Conservation (phyloP, 2,329 filamentous ascomycete species). For the Aspergillus sp. region DNA sequence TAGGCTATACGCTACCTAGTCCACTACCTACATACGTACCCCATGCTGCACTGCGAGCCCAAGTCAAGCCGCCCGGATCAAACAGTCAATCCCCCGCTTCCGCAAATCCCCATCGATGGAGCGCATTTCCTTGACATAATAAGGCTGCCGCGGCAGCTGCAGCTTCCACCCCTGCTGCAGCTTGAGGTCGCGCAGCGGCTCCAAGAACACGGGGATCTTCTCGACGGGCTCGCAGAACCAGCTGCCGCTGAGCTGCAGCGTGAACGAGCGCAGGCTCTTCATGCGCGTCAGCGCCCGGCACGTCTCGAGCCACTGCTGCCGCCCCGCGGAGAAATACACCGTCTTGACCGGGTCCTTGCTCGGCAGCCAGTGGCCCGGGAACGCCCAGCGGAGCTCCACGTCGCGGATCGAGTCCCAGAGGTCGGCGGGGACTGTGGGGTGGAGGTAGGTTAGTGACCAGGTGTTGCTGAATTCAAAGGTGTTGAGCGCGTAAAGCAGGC, state of each 20-base stretch:
- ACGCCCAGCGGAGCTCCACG: slow-evolving; percentile 40
- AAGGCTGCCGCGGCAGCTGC: slow-evolving; percentile 32
- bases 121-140: slow-evolving; percentile 31
- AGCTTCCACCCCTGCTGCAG: slow-evolving; percentile 28
- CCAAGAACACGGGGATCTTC: slow-evolving; percentile 35
- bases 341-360: slow-evolving; percentile 40
- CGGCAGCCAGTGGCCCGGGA: slow-evolving; percentile 40
- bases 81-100: slow-evolving; percentile 33
- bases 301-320: slow-evolving; percentile 37
- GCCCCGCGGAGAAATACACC: slow-evolving; percentile 37
- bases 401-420: slow-evolving; percentile 31
- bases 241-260: slow-evolving; percentile 29
- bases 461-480: slow-evolving; percentile 41
- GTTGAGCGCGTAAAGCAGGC: slow-evolving; percentile 34
- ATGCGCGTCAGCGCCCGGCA: slow-evolving; percentile 28
- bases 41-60: not conserved
- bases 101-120: slow-evolving; percentile 29
- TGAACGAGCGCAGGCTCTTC: slow-evolving; percentile 28
- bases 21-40: not conserved
- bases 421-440: slow-evolving; percentile 30
- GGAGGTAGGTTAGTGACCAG: slow-evolving; percentile 39
- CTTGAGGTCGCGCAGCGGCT: slow-evolving; percentile 30
- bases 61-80: slow-evolving; percentile 18
- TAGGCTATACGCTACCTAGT: not conserved
- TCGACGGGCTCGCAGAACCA: slow-evolving; percentile 40